Base-by-base conservation (phyloP, 2,329 filamentous ascomycete species). In the Xylaria polymorpha region DNA sequence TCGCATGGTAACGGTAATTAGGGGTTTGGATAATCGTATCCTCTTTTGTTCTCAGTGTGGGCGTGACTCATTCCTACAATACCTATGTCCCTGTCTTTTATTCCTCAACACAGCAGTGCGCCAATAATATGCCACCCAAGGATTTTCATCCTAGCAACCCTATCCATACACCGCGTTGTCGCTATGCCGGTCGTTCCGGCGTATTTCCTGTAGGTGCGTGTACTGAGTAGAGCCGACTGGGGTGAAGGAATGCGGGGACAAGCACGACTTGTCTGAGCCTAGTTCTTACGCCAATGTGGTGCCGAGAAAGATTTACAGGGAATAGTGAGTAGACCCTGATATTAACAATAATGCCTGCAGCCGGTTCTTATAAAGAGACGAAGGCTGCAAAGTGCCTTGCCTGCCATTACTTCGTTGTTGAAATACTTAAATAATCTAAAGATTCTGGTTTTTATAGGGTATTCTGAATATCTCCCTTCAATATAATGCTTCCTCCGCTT, bases 401-500 rank as follows among this genome's bases (percentile, higher is more conserved):
- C 35, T 12, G 10, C 39, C 41, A 14, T 29, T 15, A 53, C 25
- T 1, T 32, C 1, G 35, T 32, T 2, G 12, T 56, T 41, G 7
- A 62, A 18, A 50, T 64, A 46, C 18, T 5, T 37, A 22, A 29
- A 14, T n/a, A 14, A 18, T 43, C 46, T 9, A 37, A 43, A 15
- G n/a, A 32, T 60, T 61, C 41, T 48, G 20, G 56, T 43, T 39
- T 32, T n/a, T 18, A 48, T 32, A 18, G 25, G 4, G 20, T 41
- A 56, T 53, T 18, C 46, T 64, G 25, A 37, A 29, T 35, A 18
- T 15, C 44, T 22, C 4, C 32, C 1, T 56, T 0, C 43, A 1
- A 12, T 41, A 67, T 20, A 41, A 69, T 69, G 67, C 39, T 35
- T 56, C 39, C 44, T 58, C 44, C 3, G 18, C 60, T 67, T 10